Conservation (phyloP, 164 flowering plant species). For the Liriodendron chinense region DNA sequence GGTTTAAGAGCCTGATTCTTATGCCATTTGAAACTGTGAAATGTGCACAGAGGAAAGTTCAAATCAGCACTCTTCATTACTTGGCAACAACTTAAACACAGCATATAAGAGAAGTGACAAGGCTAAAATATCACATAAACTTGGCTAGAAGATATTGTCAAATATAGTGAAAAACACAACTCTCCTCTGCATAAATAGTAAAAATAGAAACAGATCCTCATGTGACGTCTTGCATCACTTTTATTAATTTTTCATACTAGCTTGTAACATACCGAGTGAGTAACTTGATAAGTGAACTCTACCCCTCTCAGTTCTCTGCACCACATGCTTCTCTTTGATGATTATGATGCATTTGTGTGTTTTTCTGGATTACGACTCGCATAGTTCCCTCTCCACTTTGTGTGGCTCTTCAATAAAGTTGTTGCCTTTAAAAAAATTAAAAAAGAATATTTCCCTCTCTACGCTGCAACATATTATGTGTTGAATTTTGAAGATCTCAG, state of each 20-base stretch:
- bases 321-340: not conserved
- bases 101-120: not conserved
- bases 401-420: too few species aligned
- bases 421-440: too few species aligned
- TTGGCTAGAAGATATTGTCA: not conserved
- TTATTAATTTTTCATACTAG: not conserved
- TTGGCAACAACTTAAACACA: too few species aligned
- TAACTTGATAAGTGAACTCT: not conserved
- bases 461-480: too few species aligned
- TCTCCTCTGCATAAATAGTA: not conserved
- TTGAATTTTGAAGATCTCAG: not conserved
- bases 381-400: too few species aligned
- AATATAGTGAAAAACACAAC: not conserved
- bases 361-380: too few species aligned
- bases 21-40: too few species aligned
- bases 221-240: not conserved
- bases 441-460: too few species aligned
- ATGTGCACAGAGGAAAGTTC: too few species aligned
- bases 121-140: not conserved
- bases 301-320: not conserved
- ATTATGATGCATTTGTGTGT: too few species aligned
- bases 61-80: too few species aligned
- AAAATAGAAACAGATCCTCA: not conserved
- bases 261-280: constrained; percentile 1
- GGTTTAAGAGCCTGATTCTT: too few species aligned